Evolutionary conservation across 2,329 filamentous ascomycete genomes (phyloP).

Genomic region (Diaporthe humulicola): DNA sequence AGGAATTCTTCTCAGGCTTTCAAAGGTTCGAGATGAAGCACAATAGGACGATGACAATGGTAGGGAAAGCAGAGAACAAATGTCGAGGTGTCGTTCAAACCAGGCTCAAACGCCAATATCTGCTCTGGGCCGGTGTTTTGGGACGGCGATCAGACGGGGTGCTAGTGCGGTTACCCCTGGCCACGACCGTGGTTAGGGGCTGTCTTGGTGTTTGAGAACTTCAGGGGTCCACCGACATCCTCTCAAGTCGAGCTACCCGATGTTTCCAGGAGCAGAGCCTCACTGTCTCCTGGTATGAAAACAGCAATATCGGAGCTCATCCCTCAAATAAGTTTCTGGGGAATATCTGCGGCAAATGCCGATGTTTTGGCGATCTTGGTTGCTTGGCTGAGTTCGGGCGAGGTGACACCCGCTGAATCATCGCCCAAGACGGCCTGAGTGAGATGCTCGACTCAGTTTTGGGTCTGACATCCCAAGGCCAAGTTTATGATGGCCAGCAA

Average conservation of each 20-base stretch:
- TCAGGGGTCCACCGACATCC: neutral
- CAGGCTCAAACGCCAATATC: constrained; percentile 20
- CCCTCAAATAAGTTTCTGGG: rapidly evolving
- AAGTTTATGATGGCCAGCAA: neutral
- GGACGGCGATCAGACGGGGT: constrained; percentile 21
- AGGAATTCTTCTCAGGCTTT: neutral
- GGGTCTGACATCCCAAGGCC: neutral
- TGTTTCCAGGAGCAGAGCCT: neutral
- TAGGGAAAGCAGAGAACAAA: neutral
- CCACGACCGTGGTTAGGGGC: neutral
- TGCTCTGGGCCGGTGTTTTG: constrained; percentile 25
- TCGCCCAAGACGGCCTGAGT: neutral
- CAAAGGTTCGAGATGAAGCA: neutral
- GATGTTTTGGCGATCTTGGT: neutral
- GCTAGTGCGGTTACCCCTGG: constrained; percentile 10
- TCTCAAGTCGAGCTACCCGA: neutral
- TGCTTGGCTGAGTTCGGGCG: neutral
- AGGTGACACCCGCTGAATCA: neutral
- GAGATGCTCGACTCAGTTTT: neutral
- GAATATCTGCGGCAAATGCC: neutral
- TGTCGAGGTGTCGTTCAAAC: constrained; percentile 2
- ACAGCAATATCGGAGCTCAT: neutral
- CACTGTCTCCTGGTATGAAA: neutral
- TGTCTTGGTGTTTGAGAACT: constrained; percentile 3
- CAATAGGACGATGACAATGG: neutral